Base-by-base conservation (phyloP, 768 basidiomycete genomes). In the Collybia nuda region DNA sequence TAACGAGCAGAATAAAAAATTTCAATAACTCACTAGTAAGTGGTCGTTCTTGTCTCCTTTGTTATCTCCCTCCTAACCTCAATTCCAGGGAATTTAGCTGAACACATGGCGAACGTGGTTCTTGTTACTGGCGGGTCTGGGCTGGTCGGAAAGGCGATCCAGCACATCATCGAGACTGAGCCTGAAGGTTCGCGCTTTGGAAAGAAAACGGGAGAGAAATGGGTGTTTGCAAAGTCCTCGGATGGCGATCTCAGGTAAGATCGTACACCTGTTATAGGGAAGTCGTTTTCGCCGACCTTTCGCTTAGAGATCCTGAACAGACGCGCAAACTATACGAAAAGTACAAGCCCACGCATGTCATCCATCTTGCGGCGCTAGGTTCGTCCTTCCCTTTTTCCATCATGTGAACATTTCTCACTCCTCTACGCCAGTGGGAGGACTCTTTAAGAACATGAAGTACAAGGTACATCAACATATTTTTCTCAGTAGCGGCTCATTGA, bases 401-500 rank as follows among this genome's bases (percentile, higher is more conserved):
- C 40, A 11, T 18, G 21, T 24, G 28, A 23, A n/a, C 21, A 41
- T 40, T 35, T 49, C 22, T 26, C 17, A 40, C 7, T 4, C 23
- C 49, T 54, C 36, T 55, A 36, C 17, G 44, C 43, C 54, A 93
- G 95, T 98, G 47, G 96, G 95, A 4, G 95, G 95, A 9, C 75
- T 98, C 17, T 98, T 96, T 78, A 88, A 83, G 63, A 98, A 98
- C 73, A 95, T 97, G 89, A 88, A 89, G 63, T 85, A 87, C 74
- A 97, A 98, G 71, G 90, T 87, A 49, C 29, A 24, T 12, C 37
- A 22, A 38, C 21, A 40, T 19, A 7, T 42, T 23, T 44, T 17
- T 5, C 18, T 9, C 28, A 7, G 21, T 19, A 14, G 24, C 47
- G 32, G 8, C 40, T 12, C 47, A 15, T 5, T 4, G 11, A 6